phyloP scores from a whole-genome alignment of 345 rosid species.

The Eucalyptus regnans region DNA sequence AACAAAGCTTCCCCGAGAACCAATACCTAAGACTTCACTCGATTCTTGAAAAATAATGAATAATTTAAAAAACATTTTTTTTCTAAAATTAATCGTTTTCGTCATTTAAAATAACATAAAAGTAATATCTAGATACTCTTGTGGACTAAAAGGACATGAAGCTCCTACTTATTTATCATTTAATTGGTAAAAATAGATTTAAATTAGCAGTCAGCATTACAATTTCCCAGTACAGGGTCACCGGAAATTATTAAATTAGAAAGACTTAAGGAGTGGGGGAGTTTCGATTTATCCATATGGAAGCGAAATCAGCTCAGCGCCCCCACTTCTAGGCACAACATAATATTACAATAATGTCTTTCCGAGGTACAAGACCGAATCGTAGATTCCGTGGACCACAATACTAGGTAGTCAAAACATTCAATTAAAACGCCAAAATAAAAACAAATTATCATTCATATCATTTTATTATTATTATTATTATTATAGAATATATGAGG shows the following conservation, averaged over 20 bases:
- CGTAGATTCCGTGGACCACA: neutral
- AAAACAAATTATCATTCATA: neutral
- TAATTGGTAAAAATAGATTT: neutral
- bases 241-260: neutral
- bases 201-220: neutral
- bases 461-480: neutral
- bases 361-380: neutral
- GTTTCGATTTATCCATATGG: neutral
- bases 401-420: neutral
- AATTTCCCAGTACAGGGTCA: neutral
- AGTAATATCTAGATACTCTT: too few species aligned
- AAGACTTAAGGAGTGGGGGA: neutral
- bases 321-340: neutral
- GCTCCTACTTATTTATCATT: neutral
- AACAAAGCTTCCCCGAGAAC: neutral
- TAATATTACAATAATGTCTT: neutral
- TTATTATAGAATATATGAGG: neutral
- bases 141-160: neutral
- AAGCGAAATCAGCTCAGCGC: neutral
- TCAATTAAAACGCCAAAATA: neutral
- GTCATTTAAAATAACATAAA: too few species aligned
- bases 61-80: too few species aligned
- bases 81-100: too few species aligned
- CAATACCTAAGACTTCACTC: neutral
- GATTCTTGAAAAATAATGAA: neutral